Percentiles rank a stretch among this genome's conserved stretches.
Conservation (phyloP, 495 filamentous ascomycete genomes). For the Delitschia confertaspora region DNA sequence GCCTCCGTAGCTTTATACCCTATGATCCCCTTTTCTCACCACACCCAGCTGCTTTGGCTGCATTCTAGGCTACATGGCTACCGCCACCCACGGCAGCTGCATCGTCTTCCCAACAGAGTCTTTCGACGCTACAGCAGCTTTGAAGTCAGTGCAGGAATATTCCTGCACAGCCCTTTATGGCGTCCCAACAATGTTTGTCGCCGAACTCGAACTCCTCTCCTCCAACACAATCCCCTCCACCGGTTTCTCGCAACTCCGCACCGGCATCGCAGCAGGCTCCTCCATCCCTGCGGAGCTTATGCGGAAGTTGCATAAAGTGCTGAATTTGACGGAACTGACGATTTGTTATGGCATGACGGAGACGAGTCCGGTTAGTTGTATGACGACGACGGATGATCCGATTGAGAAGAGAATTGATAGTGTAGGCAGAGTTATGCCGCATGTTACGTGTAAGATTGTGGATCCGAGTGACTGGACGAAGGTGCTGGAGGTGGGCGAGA, state of each 20-base stretch:
- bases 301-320: conserved; percentile 61
- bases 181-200: conserved; percentile 92
- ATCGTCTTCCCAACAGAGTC: conserved; percentile 84
- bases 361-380: conserved; percentile 80
- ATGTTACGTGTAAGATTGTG: conserved; percentile 80
- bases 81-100: conserved; percentile 69
- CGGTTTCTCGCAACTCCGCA: conserved; percentile 64
- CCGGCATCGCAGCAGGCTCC: conserved; percentile 86
- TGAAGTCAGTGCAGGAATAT: conserved; percentile 65
- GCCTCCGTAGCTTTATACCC: too few species aligned
- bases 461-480: conserved; percentile 46
- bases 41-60: conserved; percentile 63
- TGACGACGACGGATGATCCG: conserved; percentile 81
- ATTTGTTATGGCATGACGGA: conserved; percentile 99
- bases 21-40: too few species aligned
- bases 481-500: conserved; percentile 53
- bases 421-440: conserved; percentile 71
- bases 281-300: conserved; percentile 78
- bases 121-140: conserved; percentile 68
- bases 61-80: conserved; percentile 90
- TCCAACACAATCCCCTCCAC: conserved; percentile 42
- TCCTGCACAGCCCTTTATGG: conserved; percentile 80
- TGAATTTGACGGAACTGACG: conserved; percentile 77
- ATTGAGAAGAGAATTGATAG: conserved; percentile 66
- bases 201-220: conserved; percentile 68